Base-by-base conservation (phyloP, 345 rosid species). In the Heritiera fomes region DNA sequence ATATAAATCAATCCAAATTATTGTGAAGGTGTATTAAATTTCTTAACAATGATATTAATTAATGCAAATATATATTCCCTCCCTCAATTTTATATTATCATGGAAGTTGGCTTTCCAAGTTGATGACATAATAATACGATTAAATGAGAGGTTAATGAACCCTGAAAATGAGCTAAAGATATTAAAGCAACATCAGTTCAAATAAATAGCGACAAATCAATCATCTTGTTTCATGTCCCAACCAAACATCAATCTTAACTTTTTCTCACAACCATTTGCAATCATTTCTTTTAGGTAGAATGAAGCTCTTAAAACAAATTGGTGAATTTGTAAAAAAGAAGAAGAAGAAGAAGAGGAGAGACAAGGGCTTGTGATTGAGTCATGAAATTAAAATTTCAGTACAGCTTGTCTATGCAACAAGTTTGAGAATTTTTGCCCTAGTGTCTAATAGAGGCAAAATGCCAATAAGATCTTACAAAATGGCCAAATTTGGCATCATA, bases 401-500 rank as follows among this genome's bases (percentile, higher is more conserved):
- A 66, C 50, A 66, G 28, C 7, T 40, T 66, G 71, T 66, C 28
- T 66, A 8, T n/a, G 53, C 72, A 68, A 68, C 43, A 68, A 45
- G 55, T 20, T 45, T 45, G 0, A 68, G 15, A 20, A 9, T 45
- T 45, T 45, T 4, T 65, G 15, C 2, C 32, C 6, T 5, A n/a
- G 46, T 64, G 2, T 49, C 28, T 47, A 69, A 23, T 30, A 52
- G 32, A 8, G 46, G 75, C 61, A 50, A 15, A 71, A 9, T 15
- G 45, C 4, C 61, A 52, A 30, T 32, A 50, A 71, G 14, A 50
- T 34, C 2, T 7, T 2, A 47, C n/a, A 60, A 52, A 78, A 64
- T 18, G 55, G 50, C 45, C 53, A 59, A 60, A 65, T 15, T 66
- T 71, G 75, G 17, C 63, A 75, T 65, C 80, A 34, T 15, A 75